A percentile compares a stretch with the other conserved stretches of the same genome.
Conservation (phyloP, 495 filamentous ascomycete genomes). For the Friedmanniomyces simplex region DNA sequence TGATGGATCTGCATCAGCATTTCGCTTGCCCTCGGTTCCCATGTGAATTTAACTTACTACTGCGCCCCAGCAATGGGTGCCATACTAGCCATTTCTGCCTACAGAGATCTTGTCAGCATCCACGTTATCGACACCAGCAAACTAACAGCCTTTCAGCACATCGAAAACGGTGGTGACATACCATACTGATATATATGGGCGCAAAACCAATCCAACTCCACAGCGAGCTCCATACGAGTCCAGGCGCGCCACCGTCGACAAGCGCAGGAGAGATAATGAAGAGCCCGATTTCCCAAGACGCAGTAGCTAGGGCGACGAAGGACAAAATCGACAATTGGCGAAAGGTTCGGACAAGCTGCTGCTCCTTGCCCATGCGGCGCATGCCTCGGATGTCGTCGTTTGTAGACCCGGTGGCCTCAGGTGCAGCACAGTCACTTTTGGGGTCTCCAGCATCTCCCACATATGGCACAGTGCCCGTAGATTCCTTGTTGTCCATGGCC, state of each 20-base stretch:
- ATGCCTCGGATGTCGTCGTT: background rate
- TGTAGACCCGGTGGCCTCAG: no score
- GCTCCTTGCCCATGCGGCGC: background rate
- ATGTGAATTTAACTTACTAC: no score
- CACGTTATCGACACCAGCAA: no score
- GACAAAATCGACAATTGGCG: background rate
- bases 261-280: background rate
- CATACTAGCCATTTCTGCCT: slow-evolving; percentile 13
- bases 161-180: no score
- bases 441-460: background rate
- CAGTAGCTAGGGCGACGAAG: background rate
- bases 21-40: no score
- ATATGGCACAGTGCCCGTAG: background rate
- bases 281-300: background rate
- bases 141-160: no score
- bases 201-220: background rate
- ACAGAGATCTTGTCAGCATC: no score
- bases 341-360: background rate
- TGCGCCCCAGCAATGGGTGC: slow-evolving; percentile 1
- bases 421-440: no score
- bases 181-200: background rate
- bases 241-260: background rate
- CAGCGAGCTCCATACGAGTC: background rate
- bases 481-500: background rate
- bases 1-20: no score